Percentiles rank a stretch among this genome's conserved stretches.
phyloP scores from a whole-genome alignment of 495 filamentous ascomycete species.

The Podospora comata region DNA sequence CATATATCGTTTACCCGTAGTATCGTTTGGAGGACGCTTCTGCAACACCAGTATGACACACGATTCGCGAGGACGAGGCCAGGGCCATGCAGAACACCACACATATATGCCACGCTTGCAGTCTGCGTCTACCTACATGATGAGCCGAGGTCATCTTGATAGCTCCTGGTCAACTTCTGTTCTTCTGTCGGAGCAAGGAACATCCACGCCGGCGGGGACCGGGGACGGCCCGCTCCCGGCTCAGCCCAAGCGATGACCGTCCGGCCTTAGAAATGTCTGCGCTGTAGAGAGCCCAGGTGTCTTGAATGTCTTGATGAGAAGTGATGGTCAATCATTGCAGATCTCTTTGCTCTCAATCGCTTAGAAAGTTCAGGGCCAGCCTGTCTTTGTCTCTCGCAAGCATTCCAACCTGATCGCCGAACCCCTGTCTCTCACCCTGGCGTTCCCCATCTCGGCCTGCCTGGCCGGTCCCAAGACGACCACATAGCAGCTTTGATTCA shows the following conservation, averaged over 20 bases:
- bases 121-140: background rate
- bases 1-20: background rate
- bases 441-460: slow-evolving; percentile 3
- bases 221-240: slow-evolving; percentile 32
- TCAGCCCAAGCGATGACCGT: slow-evolving; percentile 8
- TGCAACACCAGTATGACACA: background rate
- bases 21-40: background rate
- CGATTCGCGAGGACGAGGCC: background rate
- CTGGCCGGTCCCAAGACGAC: slow-evolving; percentile 1
- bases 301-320: too few species aligned
- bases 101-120: background rate
- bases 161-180: background rate
- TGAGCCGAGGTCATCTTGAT: background rate
- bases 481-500: slow-evolving; percentile 25
- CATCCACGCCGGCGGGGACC: slow-evolving; percentile 8
- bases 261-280: background rate
- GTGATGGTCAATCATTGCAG: background rate
- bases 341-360: background rate
- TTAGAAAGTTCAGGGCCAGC: background rate
- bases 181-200: background rate
- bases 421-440: background rate
- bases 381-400: background rate
- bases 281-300: too few species aligned
- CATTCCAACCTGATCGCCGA: background rate
- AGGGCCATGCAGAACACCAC: background rate